Conservation (phyloP, 805 yeast genomes). For the Candida tibetensis region DNA sequence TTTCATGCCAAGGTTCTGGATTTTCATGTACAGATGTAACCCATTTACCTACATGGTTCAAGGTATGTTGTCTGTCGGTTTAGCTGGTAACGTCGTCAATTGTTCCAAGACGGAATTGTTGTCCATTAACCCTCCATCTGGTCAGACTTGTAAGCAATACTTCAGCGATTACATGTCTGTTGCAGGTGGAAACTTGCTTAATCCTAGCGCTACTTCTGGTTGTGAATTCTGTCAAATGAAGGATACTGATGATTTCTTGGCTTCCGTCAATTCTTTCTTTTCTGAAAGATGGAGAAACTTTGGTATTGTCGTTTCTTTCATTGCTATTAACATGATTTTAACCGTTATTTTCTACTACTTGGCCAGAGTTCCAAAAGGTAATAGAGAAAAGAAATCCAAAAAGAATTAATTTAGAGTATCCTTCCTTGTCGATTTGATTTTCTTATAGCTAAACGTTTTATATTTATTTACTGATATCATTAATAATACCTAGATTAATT, state of each 20-base stretch:
- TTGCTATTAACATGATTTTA: constrained; percentile 31
- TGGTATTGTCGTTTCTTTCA: constrained; percentile 48
- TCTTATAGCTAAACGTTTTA: no score
- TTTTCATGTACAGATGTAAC: constrained; percentile 72
- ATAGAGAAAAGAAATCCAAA: constrained; percentile 22
- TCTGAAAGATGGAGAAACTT: constrained; percentile 64
- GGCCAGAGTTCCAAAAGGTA: constrained; percentile 72
- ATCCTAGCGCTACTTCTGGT: constrained; percentile 46
- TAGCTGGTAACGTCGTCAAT: constrained; percentile 34
- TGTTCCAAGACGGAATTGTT: constrained; percentile 30
- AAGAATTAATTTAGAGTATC: no score
- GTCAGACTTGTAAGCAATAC: constrained; percentile 63
- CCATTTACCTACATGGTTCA: constrained; percentile 72
- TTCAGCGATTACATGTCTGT: constrained; percentile 39
- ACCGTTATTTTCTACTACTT: constrained; percentile 51
- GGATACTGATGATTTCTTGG: constrained; percentile 59
- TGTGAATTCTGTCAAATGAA: constrained; percentile 55
- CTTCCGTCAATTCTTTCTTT: constrained; percentile 40
- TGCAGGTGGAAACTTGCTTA: constrained; percentile 54
- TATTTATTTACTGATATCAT: no score
- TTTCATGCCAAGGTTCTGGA: constrained; percentile 80
- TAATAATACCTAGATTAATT: no score
- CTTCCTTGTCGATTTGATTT: no score
- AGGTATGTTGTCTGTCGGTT: constrained; percentile 51
- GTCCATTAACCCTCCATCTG: constrained; percentile 42